Evolutionary conservation across 1,284 basidiomycete genomes (phyloP), one percentile per base, ranked within the genome.

Genomic region (Trametes versicolor): DNA sequence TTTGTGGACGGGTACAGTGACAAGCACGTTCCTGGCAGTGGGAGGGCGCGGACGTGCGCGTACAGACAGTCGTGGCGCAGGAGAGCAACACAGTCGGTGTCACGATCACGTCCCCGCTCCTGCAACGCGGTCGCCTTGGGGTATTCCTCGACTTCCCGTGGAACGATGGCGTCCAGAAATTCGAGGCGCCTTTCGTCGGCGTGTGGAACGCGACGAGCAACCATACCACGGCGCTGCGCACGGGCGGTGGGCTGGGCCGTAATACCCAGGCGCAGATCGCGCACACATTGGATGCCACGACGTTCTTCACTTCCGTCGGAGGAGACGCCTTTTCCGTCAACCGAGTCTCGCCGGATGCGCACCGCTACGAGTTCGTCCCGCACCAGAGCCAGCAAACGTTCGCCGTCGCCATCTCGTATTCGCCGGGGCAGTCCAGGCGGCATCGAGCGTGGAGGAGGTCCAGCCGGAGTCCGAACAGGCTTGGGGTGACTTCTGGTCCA

Each of bases 61-160:
- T 88, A 1, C 72, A 76, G 56, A 84, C 83, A 0, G 74, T 75
- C n/a, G 80, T 78, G 5, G 79, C 79, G 7, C 81, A 84, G 64
- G 73, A 71, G 21, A 75, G 72, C 21, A 82, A 82, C 69, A 76
- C 77, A 1, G 69, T 88, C 29, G 82, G 74, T 2, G 71, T 88
- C 29, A 73, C 66, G 12, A 68, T 88, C 53, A 54, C 71, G 0
- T 87, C 86, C 15, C 21, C 75, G 1, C 76, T 87, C 19, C 47
- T 88, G 8, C 21, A 68, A 27, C 64, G 71, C n/a, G 79, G 81
- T 6, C 75, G 74, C 51, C 73, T 87, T 6, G 84, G 82, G 0
- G 23, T 87, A 0, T 87, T 86, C 73, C 66, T 89, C n/a, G 86
- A 89, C 71, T 88, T 86, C 70, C 86, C 86, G 9, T 89, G 86